Evolutionary conservation across 345 rosid genomes (phyloP), one percentile per base, ranked within the genome.

Genomic region (Adansonia digitata): DNA sequence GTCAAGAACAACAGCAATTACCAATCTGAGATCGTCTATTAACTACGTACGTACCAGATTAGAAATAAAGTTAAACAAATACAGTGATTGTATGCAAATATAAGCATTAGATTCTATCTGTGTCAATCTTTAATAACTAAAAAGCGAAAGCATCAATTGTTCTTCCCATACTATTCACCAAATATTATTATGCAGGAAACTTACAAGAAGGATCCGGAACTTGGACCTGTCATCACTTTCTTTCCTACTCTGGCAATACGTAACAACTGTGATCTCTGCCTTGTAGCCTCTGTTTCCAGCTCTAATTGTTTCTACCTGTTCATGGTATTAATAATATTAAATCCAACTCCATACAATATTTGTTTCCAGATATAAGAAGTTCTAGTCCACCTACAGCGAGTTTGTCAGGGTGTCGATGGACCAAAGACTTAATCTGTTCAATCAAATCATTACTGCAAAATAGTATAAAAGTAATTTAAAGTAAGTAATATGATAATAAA

Each of bases 151-250:
- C 27, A 18, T 48, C 40, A 29, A 18, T 29, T 17, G 10, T 31
- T 69, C 45, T 69, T n/a, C 43, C 17, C 17, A 69, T 18, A 31
- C 26, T 10, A 69, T 31, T 49, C 42, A 31, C 11, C 53, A 49
- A 49, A 49, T 24, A 51, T 9, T 43, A 69, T 55, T 15, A 27
- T 18, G 27, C 4, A 52, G 53, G 75, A 51, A 73, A 92, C 97
- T 87, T 90, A 96, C 98, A 63, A 96, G 97, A 79, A 96, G 97
- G 76, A 96, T 87, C 78, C 99, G 86, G 73, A 93, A 91, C 87
- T 89, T 89, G 7, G 97, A 86, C 71, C 83, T 76, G 35, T 86
- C 91, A 76, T 86, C 86, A 68, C 31, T 53, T 9, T 85, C 89
- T 78, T 74, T 80, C 59, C 81, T 70, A 73, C 83, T 81, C 5